These are phyloP conservation scores for Lizonia empirigonia DNA, from an alignment of 2,329 filamentous ascomycete genomes.

Conservation along the genomic window DNA sequence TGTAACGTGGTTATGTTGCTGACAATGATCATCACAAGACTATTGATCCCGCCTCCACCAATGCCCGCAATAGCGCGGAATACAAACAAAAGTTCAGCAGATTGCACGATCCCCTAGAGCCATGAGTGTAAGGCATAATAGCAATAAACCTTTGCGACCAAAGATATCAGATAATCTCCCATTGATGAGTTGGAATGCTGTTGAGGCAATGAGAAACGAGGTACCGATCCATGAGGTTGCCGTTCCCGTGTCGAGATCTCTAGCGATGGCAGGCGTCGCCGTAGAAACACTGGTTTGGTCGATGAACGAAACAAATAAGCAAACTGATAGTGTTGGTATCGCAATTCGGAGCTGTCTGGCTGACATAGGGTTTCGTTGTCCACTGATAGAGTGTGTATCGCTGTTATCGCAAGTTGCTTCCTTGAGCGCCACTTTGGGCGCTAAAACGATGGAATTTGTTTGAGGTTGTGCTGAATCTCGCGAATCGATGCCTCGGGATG, in stretches of 20 bases:
- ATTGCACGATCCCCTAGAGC: conserved; percentile 58
- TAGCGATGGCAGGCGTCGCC: conserved; percentile 49
- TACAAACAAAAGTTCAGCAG: conserved; percentile 56
- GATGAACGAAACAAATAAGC: conserved; percentile 61
- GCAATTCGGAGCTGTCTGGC: conserved; percentile 57
- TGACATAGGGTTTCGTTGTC: conserved; percentile 63
- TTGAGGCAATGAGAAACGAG: conserved; percentile 37
- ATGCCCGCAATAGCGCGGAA: conserved; percentile 62
- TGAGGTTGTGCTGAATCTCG: too few species aligned
- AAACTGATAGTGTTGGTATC: conserved; percentile 59
- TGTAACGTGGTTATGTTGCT: conserved; percentile 57
- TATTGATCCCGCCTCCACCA: conserved; percentile 54
- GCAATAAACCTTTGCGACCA: conserved; percentile 52
- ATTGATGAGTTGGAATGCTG: conserved; percentile 57
- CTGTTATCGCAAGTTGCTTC: conserved; percentile 7
- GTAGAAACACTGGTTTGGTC: conserved; percentile 58
- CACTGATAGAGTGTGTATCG: conserved; percentile 23
- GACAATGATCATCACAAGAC: conserved; percentile 56
- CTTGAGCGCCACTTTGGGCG: too few species aligned
- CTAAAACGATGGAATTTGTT: too few species aligned
- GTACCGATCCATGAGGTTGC: conserved; percentile 35
- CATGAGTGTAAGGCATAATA: conserved; percentile 53
- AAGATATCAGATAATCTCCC: conserved; percentile 60
- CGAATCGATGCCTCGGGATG: too few species aligned
- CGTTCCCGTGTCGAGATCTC: conserved; percentile 28